Conservation (phyloP, 306 rosid genomes). For the Trifolium pratense region DNA sequence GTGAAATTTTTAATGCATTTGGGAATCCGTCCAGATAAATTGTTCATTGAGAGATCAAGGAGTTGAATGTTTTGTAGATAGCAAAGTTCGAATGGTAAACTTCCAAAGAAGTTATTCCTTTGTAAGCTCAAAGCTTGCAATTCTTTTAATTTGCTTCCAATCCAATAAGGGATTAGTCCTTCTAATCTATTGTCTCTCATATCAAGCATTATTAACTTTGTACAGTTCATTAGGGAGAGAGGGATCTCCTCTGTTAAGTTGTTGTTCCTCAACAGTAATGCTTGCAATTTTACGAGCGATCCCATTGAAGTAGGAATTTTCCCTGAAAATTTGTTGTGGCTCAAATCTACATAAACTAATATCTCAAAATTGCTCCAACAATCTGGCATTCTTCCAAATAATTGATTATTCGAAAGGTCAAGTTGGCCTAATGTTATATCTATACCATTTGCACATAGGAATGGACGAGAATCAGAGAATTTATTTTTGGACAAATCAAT, state of each 20-base stretch:
- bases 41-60: constrained; percentile 37
- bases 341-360: constrained; percentile 34
- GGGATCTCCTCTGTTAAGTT: neutral
- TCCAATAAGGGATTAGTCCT: constrained; percentile 37
- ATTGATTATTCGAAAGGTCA: constrained; percentile 20
- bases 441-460: neutral
- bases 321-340: constrained; percentile 31
- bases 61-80: constrained; percentile 7
- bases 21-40: constrained; percentile 6
- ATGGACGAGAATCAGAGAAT: neutral
- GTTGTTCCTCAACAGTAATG: constrained; percentile 28
- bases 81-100: constrained; percentile 24
- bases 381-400: neutral
- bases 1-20: constrained; percentile 40
- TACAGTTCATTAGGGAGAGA: neutral
- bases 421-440: neutral
- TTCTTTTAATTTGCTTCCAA: constrained; percentile 5
- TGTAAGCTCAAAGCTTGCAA: constrained; percentile 26
- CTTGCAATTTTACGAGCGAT: neutral
- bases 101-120: constrained; percentile 26
- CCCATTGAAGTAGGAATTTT: constrained; percentile 35
- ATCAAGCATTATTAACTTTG: constrained; percentile 10
- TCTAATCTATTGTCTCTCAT: constrained; percentile 25
- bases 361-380: neutral
- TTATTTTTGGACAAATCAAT: constrained; percentile 38